Percentiles rank a stretch among this genome's conserved stretches.
Conservation (phyloP, 2,329 filamentous ascomycete genomes). For the Ophiostoma fasciatum region DNA sequence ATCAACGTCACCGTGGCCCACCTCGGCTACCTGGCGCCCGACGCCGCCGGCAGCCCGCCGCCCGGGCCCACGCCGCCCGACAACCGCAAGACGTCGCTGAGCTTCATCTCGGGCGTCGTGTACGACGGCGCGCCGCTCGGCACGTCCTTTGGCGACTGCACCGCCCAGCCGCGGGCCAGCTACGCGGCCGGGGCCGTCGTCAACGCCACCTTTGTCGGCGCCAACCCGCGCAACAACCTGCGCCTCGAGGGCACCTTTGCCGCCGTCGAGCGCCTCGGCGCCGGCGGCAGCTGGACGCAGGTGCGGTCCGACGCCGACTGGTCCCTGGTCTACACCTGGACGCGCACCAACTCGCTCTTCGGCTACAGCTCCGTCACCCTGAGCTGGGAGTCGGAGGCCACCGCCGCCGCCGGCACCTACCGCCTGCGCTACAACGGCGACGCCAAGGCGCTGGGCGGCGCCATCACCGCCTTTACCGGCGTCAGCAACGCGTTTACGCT, state of each 20-base stretch:
- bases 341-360: slow-evolving; percentile 50
- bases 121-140: slow-evolving; percentile 53
- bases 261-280: slow-evolving; percentile 49
- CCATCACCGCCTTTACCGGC: slow-evolving; percentile 34
- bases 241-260: slow-evolving; percentile 64
- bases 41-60: slow-evolving; percentile 26
- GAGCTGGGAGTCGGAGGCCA: slow-evolving; percentile 61
- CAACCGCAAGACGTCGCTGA: slow-evolving; percentile 59
- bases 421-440: slow-evolving; percentile 72
- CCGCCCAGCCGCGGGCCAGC: slow-evolving; percentile 31
- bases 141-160: slow-evolving; percentile 51
- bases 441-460: slow-evolving; percentile 49
- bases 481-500: slow-evolving; percentile 17
- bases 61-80: slow-evolving; percentile 57
- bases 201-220: slow-evolving; percentile 60
- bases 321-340: slow-evolving; percentile 69
- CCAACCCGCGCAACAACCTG: slow-evolving; percentile 79
- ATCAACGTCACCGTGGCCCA: slow-evolving; percentile 70
- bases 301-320: slow-evolving; percentile 71
- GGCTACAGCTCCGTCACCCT: slow-evolving; percentile 64
- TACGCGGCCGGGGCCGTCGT: slow-evolving; percentile 46
- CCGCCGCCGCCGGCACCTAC: slow-evolving; percentile 48
- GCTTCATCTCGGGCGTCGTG: slow-evolving; percentile 68
- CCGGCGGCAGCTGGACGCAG: slow-evolving; percentile 38
- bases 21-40: slow-evolving; percentile 48